Conservation (phyloP, 2,329 filamentous ascomycete species). For the Penicillium sp. region DNA sequence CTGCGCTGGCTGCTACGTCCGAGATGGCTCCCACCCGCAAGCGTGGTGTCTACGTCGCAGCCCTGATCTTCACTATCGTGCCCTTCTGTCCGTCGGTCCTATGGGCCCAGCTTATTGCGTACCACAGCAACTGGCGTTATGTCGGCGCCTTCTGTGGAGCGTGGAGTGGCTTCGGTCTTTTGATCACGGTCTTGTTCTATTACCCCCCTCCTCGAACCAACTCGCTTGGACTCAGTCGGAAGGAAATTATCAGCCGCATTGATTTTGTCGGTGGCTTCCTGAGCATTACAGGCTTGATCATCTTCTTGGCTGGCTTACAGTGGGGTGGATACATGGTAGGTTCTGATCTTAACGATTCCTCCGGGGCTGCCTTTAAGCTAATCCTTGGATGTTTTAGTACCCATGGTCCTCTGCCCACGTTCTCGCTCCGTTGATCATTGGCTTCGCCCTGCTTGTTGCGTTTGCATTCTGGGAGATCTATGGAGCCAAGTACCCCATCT, state of each 20-base stretch:
- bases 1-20: constrained; percentile 64
- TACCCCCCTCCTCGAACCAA: constrained; percentile 47
- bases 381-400: constrained; percentile 32
- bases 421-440: constrained; percentile 47
- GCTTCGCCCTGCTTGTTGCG: constrained; percentile 42
- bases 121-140: constrained; percentile 46
- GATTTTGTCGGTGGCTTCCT: constrained; percentile 53
- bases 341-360: constrained; percentile 3
- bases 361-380: background rate
- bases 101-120: constrained; percentile 58
- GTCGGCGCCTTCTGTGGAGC: constrained; percentile 43
- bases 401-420: constrained; percentile 47
- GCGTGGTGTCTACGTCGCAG: constrained; percentile 62
- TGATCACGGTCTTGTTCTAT: constrained; percentile 46
- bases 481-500: constrained; percentile 47
- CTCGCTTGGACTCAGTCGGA: constrained; percentile 36
- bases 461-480: constrained; percentile 50
- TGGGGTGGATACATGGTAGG: constrained; percentile 51
- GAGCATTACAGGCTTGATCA: constrained; percentile 48
- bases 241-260: constrained; percentile 45
- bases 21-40: constrained; percentile 66
- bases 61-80: constrained; percentile 60
- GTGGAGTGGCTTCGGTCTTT: constrained; percentile 44
- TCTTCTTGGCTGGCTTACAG: constrained; percentile 51
- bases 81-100: constrained; percentile 63